Conservation (phyloP, 129 eudicot genomes). For the Logfia minima region DNA sequence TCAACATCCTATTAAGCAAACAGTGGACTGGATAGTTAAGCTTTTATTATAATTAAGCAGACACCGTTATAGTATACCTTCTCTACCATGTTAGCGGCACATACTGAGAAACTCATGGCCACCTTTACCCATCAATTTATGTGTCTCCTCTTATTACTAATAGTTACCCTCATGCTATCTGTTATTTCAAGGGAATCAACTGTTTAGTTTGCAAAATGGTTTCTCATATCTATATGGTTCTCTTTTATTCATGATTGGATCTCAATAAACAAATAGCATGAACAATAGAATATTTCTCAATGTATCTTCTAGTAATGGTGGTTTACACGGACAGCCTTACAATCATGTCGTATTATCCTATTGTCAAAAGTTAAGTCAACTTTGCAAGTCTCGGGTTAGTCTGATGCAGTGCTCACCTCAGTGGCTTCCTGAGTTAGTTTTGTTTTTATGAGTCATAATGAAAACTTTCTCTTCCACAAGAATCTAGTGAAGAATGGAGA, state of each 20-base stretch:
- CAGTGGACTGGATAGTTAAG: neutral
- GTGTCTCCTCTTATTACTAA: neutral
- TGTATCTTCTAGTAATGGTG: neutral
- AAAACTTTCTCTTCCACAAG: conserved; percentile 9
- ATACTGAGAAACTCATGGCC: conserved; percentile 10
- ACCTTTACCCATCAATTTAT: neutral
- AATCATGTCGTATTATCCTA: neutral
- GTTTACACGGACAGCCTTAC: neutral
- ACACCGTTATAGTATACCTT: conserved; percentile 12
- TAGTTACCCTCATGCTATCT: neutral
- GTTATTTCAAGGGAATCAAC: neutral
- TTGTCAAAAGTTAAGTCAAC: neutral
- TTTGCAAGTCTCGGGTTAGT: neutral
- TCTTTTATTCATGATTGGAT: neutral
- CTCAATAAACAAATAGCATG: neutral
- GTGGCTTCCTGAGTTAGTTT: neutral
- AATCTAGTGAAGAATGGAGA: conserved; percentile 1
- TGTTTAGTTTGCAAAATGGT: neutral
- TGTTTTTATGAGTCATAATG: neutral
- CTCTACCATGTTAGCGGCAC: conserved; percentile 9
- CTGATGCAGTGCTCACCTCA: neutral
- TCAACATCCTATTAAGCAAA: neutral
- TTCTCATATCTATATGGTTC: neutral
- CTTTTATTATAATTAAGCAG: conserved; percentile 1
- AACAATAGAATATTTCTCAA: neutral